Evolutionary conservation across 1,284 basidiomycete species (phyloP), one percentile per base, ranked within the genome.

Genomic region (Moniliophthora roreri): DNA sequence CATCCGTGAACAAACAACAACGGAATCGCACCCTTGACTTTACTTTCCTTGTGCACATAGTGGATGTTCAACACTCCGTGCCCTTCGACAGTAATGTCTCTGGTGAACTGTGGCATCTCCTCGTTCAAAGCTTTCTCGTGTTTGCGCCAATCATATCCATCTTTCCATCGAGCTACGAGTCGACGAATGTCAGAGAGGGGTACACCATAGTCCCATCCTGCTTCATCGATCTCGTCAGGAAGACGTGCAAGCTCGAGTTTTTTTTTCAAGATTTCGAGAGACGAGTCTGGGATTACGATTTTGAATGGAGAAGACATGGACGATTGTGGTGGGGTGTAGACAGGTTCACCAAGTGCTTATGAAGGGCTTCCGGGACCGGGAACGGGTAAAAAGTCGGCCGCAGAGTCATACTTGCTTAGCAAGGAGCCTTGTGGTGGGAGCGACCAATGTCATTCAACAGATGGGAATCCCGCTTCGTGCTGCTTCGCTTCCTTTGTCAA

Each of bases 1-100:
- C 79, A 82, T 18, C 79, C 79, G 60, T 82, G 80, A 11, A 79
- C 72, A 55, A 81, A 81, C 8, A 81, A 60, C 23, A 82, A 60
- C 4, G 80, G 80, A 26, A 82, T 74, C 0, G 80, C 79, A n/a
- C n/a, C n/a, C n/a, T n/a, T n/a, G n/a, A n/a, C n/a, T n/a, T n/a
- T n/a, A 59, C 79, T 80, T 58, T 65, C 66, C 66, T 77, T 68
- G 61, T 83, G 78, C 5, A 82, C 69, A 52, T 78, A 82, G 57
- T 83, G 79, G 4, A 82, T 63, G 46, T 73, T 74, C 51, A 81
- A 61, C 20, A 61, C 60, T 13, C 73, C 76, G 55, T 70, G 69
- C 0, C 71, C 75, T 0, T 76, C 74, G 6, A 81, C 71, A 1
- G 67, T 63, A 42, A 80, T 71, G 38, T 74, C 68, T 28, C 71